These are phyloP conservation scores for Phytophthora pini DNA, from an alignment of 352 stramenopile genomes.

Conservation along the genomic window DNA sequence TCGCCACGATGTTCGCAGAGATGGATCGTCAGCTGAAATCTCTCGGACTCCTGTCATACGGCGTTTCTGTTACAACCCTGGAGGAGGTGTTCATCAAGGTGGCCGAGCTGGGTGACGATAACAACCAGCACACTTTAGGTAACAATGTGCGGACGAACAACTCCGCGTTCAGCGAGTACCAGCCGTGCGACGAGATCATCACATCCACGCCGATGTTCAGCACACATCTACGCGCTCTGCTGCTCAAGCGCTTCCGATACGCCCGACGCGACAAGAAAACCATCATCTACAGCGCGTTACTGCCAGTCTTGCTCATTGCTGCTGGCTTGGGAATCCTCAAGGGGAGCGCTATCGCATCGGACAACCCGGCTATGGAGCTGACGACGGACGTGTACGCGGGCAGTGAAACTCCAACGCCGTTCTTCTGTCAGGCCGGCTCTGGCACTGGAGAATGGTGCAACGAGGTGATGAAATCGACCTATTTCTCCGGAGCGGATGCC, in stretches of 20 bases:
- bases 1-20: slow-evolving; percentile 57
- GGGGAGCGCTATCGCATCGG: slow-evolving; percentile 27
- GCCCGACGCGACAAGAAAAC: slow-evolving; percentile 54
- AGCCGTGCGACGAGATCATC: slow-evolving; percentile 28
- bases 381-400: slow-evolving; percentile 24
- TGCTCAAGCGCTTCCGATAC: slow-evolving; percentile 59
- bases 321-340: slow-evolving; percentile 56
- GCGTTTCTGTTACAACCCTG: slow-evolving; percentile 84
- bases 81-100: slow-evolving; percentile 83
- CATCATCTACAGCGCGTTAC: slow-evolving; percentile 49
- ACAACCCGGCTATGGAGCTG: slow-evolving; percentile 45
- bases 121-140: slow-evolving; percentile 38
- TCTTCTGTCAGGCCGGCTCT: slow-evolving; percentile 38
- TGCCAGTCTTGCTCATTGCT: slow-evolving; percentile 58
- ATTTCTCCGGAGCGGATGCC: slow-evolving; percentile 32
- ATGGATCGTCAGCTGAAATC: slow-evolving; percentile 48
- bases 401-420: slow-evolving; percentile 42
- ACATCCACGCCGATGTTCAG: slow-evolving; percentile 27
- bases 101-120: slow-evolving; percentile 40
- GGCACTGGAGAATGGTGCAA: slow-evolving; percentile 39
- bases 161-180: slow-evolving; percentile 15
- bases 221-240: slow-evolving; percentile 46
- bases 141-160: slow-evolving; percentile 19
- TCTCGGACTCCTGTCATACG: slow-evolving; percentile 55
- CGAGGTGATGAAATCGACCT: slow-evolving; percentile 29